Conservation (phyloP, 805 yeast genomes). For the Metschnikowia chrysomelidarum region DNA sequence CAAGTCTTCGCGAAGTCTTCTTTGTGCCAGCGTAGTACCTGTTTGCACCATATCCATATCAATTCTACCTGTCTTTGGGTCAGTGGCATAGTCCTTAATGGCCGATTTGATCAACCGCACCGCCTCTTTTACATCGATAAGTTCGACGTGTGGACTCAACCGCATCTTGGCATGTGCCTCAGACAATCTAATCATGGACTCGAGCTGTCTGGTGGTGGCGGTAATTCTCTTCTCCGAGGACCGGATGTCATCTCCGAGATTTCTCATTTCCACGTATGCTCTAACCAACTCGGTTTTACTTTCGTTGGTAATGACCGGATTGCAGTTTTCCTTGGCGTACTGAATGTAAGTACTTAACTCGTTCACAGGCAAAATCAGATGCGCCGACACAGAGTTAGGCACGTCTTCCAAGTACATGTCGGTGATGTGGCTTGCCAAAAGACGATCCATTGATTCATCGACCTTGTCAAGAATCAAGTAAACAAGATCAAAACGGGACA, state of each 20-base stretch:
- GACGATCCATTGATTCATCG: conserved; percentile 80
- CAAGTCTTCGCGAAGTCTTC: conserved; percentile 72
- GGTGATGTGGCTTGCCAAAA: conserved; percentile 86
- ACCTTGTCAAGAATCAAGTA: conserved; percentile 90
- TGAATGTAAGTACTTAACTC: conserved; percentile 85
- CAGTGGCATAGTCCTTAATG: conserved; percentile 96
- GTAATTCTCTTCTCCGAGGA: conserved; percentile 88
- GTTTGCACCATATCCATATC: conserved; percentile 98
- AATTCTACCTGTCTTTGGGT: conserved; percentile 93
- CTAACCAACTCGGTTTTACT: conserved; percentile 85
- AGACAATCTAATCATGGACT: conserved; percentile 88
- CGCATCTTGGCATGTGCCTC: conserved; percentile 99
- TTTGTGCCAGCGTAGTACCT: conserved; percentile 86
- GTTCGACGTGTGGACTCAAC: conserved; percentile 64
- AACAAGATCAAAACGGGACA: conserved; percentile 93
- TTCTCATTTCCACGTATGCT: conserved; percentile 91
- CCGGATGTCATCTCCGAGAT: conserved; percentile 87
- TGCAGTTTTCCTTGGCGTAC: conserved; percentile 82
- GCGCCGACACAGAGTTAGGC: conserved; percentile 66
- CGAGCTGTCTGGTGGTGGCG: conserved; percentile 96
- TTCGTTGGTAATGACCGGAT: conserved; percentile 75
- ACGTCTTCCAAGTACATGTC: conserved; percentile 87
- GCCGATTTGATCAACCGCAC: conserved; percentile 92
- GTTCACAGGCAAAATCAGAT: conserved; percentile 79
- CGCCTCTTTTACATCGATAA: conserved; percentile 87